These are phyloP conservation scores for Populus trichocarpa DNA, from an alignment of 441 rosid genomes.

Conservation along the genomic window DNA sequence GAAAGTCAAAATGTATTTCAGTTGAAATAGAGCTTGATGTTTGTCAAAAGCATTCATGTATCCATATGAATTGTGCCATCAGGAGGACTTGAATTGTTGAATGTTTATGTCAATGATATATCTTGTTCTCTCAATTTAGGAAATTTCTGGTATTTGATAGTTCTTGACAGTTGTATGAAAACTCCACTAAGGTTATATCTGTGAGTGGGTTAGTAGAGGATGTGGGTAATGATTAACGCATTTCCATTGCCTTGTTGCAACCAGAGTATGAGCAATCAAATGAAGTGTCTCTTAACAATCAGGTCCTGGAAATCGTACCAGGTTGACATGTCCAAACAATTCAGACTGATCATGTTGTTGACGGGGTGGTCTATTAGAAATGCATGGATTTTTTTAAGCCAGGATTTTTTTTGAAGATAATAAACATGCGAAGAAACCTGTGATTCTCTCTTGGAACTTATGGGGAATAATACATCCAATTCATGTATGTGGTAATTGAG, in stretches of 20 bases:
- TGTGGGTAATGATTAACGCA: not conserved
- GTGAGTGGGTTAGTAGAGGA: not conserved
- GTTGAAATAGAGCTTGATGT: not conserved
- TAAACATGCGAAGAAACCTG: not conserved
- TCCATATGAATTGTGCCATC: not conserved
- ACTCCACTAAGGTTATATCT: not conserved
- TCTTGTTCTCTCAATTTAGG: conserved; percentile 7
- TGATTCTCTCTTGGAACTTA: not conserved
- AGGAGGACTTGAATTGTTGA: not conserved
- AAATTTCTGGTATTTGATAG: not conserved
- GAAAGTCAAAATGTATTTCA: not conserved
- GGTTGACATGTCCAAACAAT: not conserved
- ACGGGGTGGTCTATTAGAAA: not conserved
- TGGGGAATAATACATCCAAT: not conserved
- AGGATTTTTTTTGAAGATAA: not conserved
- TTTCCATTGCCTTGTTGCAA: not conserved
- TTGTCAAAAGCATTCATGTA: not conserved
- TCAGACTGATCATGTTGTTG: not conserved
- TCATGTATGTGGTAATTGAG: not conserved
- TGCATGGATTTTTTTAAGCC: not conserved
- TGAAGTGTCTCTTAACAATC: not conserved
- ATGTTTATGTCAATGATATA: conserved; percentile 1
- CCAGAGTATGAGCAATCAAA: not conserved
- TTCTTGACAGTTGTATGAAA: not conserved
- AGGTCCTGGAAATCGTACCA: not conserved